Conservation (phyloP, 192 early-diverging fungal genomes). For the Backusella circina region DNA sequence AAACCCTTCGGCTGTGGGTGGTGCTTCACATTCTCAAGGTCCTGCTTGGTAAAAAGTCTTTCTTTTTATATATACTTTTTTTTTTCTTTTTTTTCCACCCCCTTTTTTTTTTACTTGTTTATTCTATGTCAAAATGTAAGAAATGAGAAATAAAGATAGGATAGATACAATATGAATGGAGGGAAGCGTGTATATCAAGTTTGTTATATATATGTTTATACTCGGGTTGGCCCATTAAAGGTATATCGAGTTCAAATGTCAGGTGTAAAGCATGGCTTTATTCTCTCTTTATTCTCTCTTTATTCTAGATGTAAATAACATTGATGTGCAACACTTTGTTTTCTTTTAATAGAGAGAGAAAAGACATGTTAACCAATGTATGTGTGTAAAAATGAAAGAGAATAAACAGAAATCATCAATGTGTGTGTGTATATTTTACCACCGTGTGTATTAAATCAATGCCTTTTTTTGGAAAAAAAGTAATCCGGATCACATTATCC, state of each 20-base stretch:
- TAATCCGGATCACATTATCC: no score
- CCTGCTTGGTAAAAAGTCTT: conserved; percentile 17
- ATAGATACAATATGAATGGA: not conserved
- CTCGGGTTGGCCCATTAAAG: not conserved
- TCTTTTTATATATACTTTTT: not conserved
- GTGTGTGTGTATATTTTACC: no score
- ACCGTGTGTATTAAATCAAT: no score
- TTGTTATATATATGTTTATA: not conserved
- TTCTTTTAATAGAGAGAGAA: no score
- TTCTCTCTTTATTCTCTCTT: no score
- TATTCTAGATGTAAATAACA: no score
- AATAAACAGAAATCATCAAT: no score
- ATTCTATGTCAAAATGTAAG: no score
- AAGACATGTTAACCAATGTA: no score
- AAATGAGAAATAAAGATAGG: not conserved
- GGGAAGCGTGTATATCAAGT: not conserved
- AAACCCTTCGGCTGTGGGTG: not conserved
- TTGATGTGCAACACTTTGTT: no score
- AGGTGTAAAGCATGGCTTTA: not conserved
- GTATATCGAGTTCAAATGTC: not conserved
- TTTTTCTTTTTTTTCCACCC: not conserved
- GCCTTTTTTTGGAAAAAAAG: no score
- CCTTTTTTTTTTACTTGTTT: not conserved
- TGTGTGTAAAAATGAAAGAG: no score
- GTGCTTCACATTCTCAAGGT: conserved; percentile 2